Base-by-base conservation (phyloP, 306 rosid species). In the Hylodesmum podocarpum region DNA sequence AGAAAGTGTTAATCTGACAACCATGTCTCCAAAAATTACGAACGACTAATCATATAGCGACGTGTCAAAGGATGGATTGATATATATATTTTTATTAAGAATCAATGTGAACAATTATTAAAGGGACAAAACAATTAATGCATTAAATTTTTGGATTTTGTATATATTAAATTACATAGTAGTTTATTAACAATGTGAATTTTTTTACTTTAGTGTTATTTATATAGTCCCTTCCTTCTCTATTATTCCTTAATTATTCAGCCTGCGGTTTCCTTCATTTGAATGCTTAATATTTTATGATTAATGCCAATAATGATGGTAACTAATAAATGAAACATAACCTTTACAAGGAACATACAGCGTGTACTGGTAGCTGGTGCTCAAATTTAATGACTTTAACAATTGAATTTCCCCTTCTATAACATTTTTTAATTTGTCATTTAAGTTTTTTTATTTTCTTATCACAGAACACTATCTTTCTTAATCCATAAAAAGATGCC, bases 1-100 rank as follows among this genome's bases (percentile, higher is more conserved):
- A 74, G 66, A 80, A 67, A 74, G 57, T 70, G 85, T 61, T 84
- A 83, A 84, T 82, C 87, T 93, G 97, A 87, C 93, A 91, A 70
- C 78, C 18, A 80, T 88, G 98, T 89, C 93, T 74, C 82, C 64
- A 34, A 64, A 81, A 74, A 62, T 49, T 80, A 74, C 79, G 66
- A 70, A 54, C 63, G 58, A 41, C 75, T 87, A 89, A 84, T 89
- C 86, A 87, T 86, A 80, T 74, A 43, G 77, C 40, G 67, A 89
- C 90, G 76, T 89, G 87, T 85, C 85, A 68, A 40, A 75, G 58
- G 69, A 91, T 79, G 54, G 80, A 63, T 80, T 66, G 69, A 6
- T 65, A 9, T 22, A 34, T 73, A 47, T 77, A n/a, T n/a, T n/a
- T 81, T 63, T 74, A 55, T 14, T 14, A 39, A 28, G 37, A 72